Evolutionary conservation across 208 protist species (phyloP).

Genomic region (Trypanosomatidae sp.): DNA sequence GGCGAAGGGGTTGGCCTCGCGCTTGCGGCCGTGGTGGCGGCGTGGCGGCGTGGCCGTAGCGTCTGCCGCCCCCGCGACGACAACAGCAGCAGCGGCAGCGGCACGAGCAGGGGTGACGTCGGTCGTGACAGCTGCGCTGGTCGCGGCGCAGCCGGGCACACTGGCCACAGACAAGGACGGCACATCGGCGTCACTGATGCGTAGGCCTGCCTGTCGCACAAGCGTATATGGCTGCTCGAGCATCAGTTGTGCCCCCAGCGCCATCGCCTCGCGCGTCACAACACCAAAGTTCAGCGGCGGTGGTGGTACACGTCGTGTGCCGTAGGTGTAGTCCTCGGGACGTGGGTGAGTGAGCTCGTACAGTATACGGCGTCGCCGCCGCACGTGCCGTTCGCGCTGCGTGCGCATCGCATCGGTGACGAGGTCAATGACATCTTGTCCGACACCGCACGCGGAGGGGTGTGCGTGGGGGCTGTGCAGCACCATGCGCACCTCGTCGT

Average conservation of each 20-base stretch:
- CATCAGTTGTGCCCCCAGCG: slow-evolving; percentile 58
- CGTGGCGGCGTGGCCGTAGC: not conserved
- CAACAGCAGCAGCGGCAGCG: slow-evolving; percentile 8
- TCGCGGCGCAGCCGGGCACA: not conserved
- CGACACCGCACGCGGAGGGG: slow-evolving; percentile 42
- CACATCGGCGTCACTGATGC: slow-evolving; percentile 15
- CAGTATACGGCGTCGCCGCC: slow-evolving; percentile 45
- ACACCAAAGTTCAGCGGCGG: slow-evolving; percentile 79
- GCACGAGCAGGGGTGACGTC: slow-evolving; percentile 1
- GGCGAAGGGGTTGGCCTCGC: slow-evolving; percentile 49
- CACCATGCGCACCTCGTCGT: not conserved
- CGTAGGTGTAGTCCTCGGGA: slow-evolving; percentile 75
- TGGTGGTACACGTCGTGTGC: slow-evolving; percentile 71
- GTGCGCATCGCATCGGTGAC: slow-evolving; percentile 74
- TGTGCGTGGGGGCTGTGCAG: slow-evolving; percentile 9
- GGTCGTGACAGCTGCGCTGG: not conserved
- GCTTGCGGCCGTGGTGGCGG: slow-evolving; percentile 17
- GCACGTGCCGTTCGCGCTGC: slow-evolving; percentile 41
- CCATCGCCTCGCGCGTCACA: slow-evolving; percentile 48
- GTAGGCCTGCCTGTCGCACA: slow-evolving; percentile 45
- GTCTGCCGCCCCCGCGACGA: slow-evolving; percentile 4
- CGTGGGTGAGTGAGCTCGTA: slow-evolving; percentile 79
- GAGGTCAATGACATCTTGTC: slow-evolving; percentile 68
- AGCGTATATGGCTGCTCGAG: slow-evolving; percentile 60
- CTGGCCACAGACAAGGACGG: not conserved